phyloP scores from a whole-genome alignment of 73 alveolate species.

The Symbiodinium pilosum region DNA sequence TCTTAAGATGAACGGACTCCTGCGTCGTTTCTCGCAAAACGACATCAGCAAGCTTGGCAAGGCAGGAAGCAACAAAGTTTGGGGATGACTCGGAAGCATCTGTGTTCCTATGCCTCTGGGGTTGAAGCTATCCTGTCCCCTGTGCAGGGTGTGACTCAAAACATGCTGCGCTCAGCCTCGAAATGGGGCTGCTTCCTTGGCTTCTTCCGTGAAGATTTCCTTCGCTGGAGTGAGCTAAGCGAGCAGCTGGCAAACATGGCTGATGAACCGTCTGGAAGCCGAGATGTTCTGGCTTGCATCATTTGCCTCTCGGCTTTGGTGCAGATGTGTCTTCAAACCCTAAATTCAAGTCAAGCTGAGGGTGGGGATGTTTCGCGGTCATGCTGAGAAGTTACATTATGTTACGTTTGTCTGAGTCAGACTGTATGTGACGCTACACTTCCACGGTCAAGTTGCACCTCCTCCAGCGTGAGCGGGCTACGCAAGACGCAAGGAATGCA shows the following conservation, averaged over 20 bases:
- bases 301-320: constrained; percentile 14
- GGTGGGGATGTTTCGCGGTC: too few relatives aligned
- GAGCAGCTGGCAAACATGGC: not conserved
- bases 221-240: constrained; percentile 39
- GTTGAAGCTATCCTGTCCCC: too few relatives aligned
- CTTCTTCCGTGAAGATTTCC: constrained; percentile 63
- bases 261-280: constrained; percentile 16
- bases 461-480: too few relatives aligned
- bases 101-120: not conserved
- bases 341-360: too few relatives aligned
- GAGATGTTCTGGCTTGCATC: constrained; percentile 57
- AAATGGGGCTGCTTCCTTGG: constrained; percentile 87
- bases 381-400: too few relatives aligned
- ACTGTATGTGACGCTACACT: too few relatives aligned
- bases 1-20: constrained; percentile 47
- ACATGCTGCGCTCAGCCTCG: constrained; percentile 66
- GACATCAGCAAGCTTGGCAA: constrained; percentile 54
- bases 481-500: too few relatives aligned
- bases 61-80: not conserved
- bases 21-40: constrained; percentile 1
- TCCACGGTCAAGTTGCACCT: too few relatives aligned
- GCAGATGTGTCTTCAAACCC: too few relatives aligned
- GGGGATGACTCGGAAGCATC: too few relatives aligned
- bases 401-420: too few relatives aligned
- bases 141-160: constrained; percentile 67